phyloP scores from a whole-genome alignment of 495 filamentous ascomycete genomes.

The Pseudotulostoma volvatum region DNA sequence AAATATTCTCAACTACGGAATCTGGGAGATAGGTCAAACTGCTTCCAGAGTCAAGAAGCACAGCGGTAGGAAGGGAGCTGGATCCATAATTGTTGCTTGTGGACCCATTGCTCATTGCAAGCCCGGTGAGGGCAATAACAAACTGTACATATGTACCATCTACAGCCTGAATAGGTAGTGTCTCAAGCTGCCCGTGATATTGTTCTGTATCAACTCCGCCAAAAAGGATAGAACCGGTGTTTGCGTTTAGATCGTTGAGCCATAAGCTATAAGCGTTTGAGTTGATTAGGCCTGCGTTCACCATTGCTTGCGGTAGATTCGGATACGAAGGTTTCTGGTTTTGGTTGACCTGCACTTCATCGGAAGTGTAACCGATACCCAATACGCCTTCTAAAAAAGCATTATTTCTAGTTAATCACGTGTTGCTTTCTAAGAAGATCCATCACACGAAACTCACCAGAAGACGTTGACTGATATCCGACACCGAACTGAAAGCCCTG shows the following conservation, averaged over 20 bases:
- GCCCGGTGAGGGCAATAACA: slow-evolving; percentile 58
- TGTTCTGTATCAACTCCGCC: slow-evolving; percentile 78
- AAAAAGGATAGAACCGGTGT: slow-evolving; percentile 71
- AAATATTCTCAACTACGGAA: slow-evolving; percentile 44
- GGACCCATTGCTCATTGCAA: slow-evolving; percentile 33
- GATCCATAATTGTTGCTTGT: slow-evolving; percentile 31
- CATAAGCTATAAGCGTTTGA: slow-evolving; percentile 65
- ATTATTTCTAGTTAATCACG: background rate
- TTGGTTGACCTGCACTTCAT: slow-evolving; percentile 62
- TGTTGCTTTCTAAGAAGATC: background rate
- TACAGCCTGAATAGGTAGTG: slow-evolving; percentile 55
- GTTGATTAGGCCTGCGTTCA: slow-evolving; percentile 49
- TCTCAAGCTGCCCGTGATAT: slow-evolving; percentile 53
- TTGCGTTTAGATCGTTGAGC: slow-evolving; percentile 41
- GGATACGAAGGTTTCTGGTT: slow-evolving; percentile 45
- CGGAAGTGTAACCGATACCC: slow-evolving; percentile 73
- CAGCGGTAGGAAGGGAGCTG: slow-evolving; percentile 39
- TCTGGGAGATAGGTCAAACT: slow-evolving; percentile 81
- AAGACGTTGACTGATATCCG: slow-evolving; percentile 54
- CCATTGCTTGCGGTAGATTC: slow-evolving; percentile 66
- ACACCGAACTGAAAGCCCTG: slow-evolving; percentile 69
- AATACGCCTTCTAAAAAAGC: slow-evolving; percentile 53
- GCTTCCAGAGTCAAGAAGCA: slow-evolving; percentile 81
- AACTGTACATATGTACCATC: slow-evolving; percentile 52
- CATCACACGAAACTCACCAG: slow-evolving; percentile 11